A percentile compares a stretch with the other conserved stretches of the same genome.
These are phyloP conservation scores for Exophiala aquamarina DNA, from an alignment of 2,329 filamentous ascomycete species.

Conservation along the genomic window DNA sequence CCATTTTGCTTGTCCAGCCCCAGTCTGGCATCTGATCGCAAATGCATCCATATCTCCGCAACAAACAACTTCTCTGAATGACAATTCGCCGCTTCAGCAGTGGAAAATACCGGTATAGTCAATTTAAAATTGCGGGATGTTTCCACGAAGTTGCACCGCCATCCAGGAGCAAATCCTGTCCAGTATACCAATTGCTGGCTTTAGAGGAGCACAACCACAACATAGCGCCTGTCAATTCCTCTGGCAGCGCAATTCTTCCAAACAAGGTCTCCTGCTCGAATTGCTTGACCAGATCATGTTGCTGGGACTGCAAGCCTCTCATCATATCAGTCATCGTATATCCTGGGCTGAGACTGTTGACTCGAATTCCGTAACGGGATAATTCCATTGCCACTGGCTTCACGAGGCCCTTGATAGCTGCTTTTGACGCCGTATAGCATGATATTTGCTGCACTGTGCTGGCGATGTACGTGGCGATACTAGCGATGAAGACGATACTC, in stretches of 20 bases:
- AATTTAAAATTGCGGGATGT: slow-evolving; percentile 24
- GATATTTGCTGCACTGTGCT: slow-evolving; percentile 33
- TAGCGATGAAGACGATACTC: slow-evolving; percentile 36
- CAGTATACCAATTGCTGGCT: slow-evolving; percentile 26
- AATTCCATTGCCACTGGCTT: slow-evolving; percentile 61
- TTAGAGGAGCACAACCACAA: slow-evolving; percentile 23
- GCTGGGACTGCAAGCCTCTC: slow-evolving; percentile 18
- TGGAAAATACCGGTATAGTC: not conserved
- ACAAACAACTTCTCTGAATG: not conserved
- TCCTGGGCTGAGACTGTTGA: slow-evolving; percentile 34
- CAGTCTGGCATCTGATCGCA: no score
- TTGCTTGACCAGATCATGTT: slow-evolving; percentile 25
- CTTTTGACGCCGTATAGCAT: slow-evolving; percentile 70
- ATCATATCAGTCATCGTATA: slow-evolving; percentile 32
- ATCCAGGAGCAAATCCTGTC: slow-evolving; percentile 28
- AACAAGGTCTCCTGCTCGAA: slow-evolving; percentile 29
- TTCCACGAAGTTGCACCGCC: slow-evolving; percentile 30
- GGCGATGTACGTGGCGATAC: slow-evolving; percentile 35
- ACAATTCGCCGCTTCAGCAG: not conserved
- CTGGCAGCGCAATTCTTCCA: slow-evolving; percentile 25
- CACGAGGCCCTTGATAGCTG: slow-evolving; percentile 72
- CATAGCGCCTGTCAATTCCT: slow-evolving; percentile 26
- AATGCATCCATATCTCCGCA: no score
- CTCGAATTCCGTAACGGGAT: slow-evolving; percentile 31
- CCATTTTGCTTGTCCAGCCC: no score